Percentiles rank a stretch among this genome's conserved stretches.
These are phyloP conservation scores for Hypoxylon cercidicola DNA, from an alignment of 495 filamentous ascomycete species.

Conservation along the genomic window DNA sequence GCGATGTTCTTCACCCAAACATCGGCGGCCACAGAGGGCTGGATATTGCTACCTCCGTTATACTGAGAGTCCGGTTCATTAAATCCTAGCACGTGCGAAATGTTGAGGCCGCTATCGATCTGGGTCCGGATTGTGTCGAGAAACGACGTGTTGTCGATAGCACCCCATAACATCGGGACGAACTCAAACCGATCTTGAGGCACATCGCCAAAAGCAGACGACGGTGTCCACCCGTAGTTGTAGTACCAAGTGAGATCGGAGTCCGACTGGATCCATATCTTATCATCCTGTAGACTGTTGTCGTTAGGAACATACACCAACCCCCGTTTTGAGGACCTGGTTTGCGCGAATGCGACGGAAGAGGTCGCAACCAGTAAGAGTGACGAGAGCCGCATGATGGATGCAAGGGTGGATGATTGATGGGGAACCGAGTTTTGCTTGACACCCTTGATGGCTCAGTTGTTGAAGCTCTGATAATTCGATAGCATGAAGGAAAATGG, in stretches of 20 bases:
- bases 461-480: not conserved
- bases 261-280: slow-evolving; percentile 63
- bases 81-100: slow-evolving; percentile 73
- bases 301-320: slow-evolving; percentile 69
- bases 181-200: slow-evolving; percentile 68
- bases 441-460: not conserved
- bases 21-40: slow-evolving; percentile 66
- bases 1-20: slow-evolving; percentile 74
- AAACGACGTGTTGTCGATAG: slow-evolving; percentile 64
- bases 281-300: slow-evolving; percentile 64
- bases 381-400: slow-evolving; percentile 38
- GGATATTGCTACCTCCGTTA: slow-evolving; percentile 68
- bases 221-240: slow-evolving; percentile 71
- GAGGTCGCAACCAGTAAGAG: slow-evolving; percentile 33
- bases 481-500: not conserved
- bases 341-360: slow-evolving; percentile 45
- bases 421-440: not conserved
- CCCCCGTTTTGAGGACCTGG: slow-evolving; percentile 72
- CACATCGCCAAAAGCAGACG: slow-evolving; percentile 55
- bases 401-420: not conserved
- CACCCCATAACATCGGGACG: slow-evolving; percentile 84
- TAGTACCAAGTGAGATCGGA: slow-evolving; percentile 83
- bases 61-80: slow-evolving; percentile 75
- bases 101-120: slow-evolving; percentile 64
- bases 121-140: slow-evolving; percentile 60